Conservation (phyloP, 192 early-diverging fungal species). For the Rhizophagus prolifer region DNA sequence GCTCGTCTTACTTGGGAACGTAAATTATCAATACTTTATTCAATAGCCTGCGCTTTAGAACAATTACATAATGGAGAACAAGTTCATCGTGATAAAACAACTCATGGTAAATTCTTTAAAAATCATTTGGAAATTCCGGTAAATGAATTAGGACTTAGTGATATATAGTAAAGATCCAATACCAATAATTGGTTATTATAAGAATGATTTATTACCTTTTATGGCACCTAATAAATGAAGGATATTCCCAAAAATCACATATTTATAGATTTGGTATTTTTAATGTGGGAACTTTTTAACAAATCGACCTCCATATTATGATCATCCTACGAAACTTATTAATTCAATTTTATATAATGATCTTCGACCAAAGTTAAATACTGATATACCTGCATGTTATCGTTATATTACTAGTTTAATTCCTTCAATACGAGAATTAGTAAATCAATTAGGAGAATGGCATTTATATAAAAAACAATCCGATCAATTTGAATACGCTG, state of each 20-base stretch:
- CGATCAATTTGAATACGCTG: neutral
- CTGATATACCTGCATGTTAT: slow-evolving; percentile 1
- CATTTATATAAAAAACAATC: slow-evolving; percentile 5
- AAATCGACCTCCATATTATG: slow-evolving; percentile 12
- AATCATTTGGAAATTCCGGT: slow-evolving; percentile 13
- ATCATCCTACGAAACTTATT: neutral
- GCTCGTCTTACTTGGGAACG: slow-evolving; percentile 9
- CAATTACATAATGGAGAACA: neutral
- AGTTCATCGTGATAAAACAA: neutral
- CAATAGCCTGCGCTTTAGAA: slow-evolving; percentile 10
- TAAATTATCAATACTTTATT: slow-evolving; percentile 17
- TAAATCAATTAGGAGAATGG: slow-evolving; percentile 5
- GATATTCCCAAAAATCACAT: neutral
- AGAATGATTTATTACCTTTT: slow-evolving; percentile 12
- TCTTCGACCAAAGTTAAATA: neutral
- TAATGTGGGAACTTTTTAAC: slow-evolving; percentile 27
- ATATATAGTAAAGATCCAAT: neutral
- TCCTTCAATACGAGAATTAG: slow-evolving; percentile 1
- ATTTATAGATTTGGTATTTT: slow-evolving; percentile 22
- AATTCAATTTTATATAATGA: neutral
- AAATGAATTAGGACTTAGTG: slow-evolving; percentile 12
- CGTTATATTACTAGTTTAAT: too few relatives aligned
- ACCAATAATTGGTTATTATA: slow-evolving; percentile 16
- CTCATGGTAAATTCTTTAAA: slow-evolving; percentile 11
- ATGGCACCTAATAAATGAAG: slow-evolving; percentile 11